A percentile compares a stretch with the other conserved stretches of the same genome.
phyloP scores from a whole-genome alignment of 345 rosid genomes.

The Rhodomyrtus tomentosa region DNA sequence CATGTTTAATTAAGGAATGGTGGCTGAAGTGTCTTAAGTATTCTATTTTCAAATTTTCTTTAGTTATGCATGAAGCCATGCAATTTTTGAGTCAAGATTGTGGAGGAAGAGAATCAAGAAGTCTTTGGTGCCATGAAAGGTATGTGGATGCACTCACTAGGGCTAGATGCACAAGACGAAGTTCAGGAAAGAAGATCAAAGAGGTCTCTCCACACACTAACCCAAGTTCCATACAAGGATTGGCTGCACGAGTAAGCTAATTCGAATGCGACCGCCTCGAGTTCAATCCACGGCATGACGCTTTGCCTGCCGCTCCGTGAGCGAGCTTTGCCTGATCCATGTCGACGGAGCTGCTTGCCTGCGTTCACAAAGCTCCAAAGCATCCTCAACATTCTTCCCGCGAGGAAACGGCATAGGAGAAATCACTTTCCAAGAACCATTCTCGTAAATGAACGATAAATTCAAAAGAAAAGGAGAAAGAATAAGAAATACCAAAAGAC shows the following conservation, averaged over 20 bases:
- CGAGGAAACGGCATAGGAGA: neutral
- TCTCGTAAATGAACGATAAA: neutral
- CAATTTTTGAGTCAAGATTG: neutral
- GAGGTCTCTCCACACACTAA: neutral
- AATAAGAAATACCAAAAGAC: neutral
- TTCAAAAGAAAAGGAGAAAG: neutral
- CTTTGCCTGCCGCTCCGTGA: neutral
- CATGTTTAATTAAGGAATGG: neutral
- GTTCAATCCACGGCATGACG: neutral
- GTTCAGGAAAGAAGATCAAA: neutral
- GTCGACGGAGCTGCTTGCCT: neutral
- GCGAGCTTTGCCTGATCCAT: neutral
- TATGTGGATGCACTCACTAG: neutral
- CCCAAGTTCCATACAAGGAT: neutral
- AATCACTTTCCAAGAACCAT: neutral
- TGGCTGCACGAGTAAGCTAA: neutral
- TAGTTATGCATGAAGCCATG: neutral
- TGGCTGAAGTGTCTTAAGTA: neutral
- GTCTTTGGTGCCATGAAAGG: neutral
- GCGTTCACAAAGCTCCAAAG: no score
- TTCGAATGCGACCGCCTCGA: neutral
- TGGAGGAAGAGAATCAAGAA: neutral
- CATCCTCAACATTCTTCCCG: neutral
- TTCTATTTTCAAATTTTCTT: neutral
- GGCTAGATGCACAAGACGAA: neutral